Evolutionary conservation across 495 filamentous ascomycete genomes (phyloP).

Genomic region (Tricharina praecox): DNA sequence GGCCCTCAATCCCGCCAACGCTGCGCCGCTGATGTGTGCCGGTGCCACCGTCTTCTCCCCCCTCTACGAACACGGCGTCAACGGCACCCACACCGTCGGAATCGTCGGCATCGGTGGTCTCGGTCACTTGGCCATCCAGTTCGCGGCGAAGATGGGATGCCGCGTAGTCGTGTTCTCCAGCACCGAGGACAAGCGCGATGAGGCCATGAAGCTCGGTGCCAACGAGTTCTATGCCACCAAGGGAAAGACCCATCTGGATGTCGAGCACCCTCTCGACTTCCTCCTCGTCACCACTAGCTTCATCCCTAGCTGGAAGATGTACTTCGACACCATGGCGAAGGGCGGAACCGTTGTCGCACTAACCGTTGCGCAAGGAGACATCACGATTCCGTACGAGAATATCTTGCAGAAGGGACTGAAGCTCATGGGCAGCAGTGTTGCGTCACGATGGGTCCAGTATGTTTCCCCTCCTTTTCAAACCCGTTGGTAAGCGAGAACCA

Average conservation of each 20-base stretch:
- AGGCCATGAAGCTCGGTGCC: slow-evolving; percentile 46
- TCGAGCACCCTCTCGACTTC: slow-evolving; percentile 28
- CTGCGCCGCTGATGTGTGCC: slow-evolving; percentile 66
- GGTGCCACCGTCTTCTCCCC: slow-evolving; percentile 58
- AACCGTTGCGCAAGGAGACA: slow-evolving; percentile 32
- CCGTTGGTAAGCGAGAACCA: too few relatives aligned
- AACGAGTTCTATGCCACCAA: slow-evolving; percentile 38
- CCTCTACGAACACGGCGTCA: slow-evolving; percentile 41
- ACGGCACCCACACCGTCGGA: slow-evolving; percentile 53
- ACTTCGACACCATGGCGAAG: slow-evolving; percentile 30
- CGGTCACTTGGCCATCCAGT: slow-evolving; percentile 49
- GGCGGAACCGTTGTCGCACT: slow-evolving; percentile 38
- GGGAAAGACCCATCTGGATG: slow-evolving; percentile 28
- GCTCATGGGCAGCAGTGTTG: slow-evolving; percentile 39
- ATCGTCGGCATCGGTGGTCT: slow-evolving; percentile 58
- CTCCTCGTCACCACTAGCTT: slow-evolving; percentile 35
- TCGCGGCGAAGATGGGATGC: slow-evolving; percentile 47
- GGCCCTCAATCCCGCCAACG: slow-evolving; percentile 40
- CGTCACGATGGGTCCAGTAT: slow-evolving; percentile 29
- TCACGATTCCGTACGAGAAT: slow-evolving; percentile 38
- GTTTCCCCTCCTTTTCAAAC: neutral
- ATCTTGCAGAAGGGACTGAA: slow-evolving; percentile 34
- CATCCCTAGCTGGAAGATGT: slow-evolving; percentile 32
- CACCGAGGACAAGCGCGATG: slow-evolving; percentile 38
- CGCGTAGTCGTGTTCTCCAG: slow-evolving; percentile 52